Evolutionary conservation across 2,329 filamentous ascomycete genomes (phyloP).

Genomic region (Paracorniculantispora psalliotae): DNA sequence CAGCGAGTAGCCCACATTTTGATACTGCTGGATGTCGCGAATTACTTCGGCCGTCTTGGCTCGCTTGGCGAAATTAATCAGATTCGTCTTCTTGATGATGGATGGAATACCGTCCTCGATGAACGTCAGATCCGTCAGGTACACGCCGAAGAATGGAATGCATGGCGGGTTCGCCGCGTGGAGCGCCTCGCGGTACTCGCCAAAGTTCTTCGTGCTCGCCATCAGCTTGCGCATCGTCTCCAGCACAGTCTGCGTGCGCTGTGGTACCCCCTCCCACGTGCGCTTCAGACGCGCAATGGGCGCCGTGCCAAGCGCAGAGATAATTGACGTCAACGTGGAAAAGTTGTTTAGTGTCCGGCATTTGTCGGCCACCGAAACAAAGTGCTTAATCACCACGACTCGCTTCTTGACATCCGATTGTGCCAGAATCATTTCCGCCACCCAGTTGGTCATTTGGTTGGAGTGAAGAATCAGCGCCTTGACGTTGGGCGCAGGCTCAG

Average conservation of each 20-base stretch:
- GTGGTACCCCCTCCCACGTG: slow-evolving; percentile 91
- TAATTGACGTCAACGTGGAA: slow-evolving; percentile 94
- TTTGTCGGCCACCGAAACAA: slow-evolving; percentile 95
- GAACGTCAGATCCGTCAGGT: slow-evolving; percentile 93
- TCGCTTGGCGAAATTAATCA: slow-evolving; percentile 98
- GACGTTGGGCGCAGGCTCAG: slow-evolving; percentile 86
- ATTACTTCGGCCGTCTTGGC: slow-evolving; percentile 98
- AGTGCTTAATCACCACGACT: slow-evolving; percentile 97
- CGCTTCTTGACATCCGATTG: slow-evolving; percentile 93
- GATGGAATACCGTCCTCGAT: slow-evolving; percentile 98
- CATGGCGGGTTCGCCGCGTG: slow-evolving; percentile 93
- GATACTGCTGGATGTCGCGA: slow-evolving; percentile 96
- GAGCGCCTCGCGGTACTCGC: slow-evolving; percentile 88
- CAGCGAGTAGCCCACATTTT: slow-evolving; percentile 92
- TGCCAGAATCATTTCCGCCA: slow-evolving; percentile 96
- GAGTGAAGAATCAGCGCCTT: slow-evolving; percentile 96
- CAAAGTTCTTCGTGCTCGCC: slow-evolving; percentile 97
- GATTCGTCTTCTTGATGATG: slow-evolving; percentile 88
- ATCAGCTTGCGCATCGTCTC: slow-evolving; percentile 93
- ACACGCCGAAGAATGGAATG: slow-evolving; percentile 98
- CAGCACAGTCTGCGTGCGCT: slow-evolving; percentile 71
- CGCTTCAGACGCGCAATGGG: slow-evolving; percentile 90
- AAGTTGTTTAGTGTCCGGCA: slow-evolving; percentile 93
- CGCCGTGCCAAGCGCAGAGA: slow-evolving; percentile 89
- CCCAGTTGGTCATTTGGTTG: slow-evolving; percentile 99